Evolutionary conservation across 2,329 filamentous ascomycete species (phyloP), one percentile per base, ranked within the genome.

Genomic region (Colletotrichum sp.): DNA sequence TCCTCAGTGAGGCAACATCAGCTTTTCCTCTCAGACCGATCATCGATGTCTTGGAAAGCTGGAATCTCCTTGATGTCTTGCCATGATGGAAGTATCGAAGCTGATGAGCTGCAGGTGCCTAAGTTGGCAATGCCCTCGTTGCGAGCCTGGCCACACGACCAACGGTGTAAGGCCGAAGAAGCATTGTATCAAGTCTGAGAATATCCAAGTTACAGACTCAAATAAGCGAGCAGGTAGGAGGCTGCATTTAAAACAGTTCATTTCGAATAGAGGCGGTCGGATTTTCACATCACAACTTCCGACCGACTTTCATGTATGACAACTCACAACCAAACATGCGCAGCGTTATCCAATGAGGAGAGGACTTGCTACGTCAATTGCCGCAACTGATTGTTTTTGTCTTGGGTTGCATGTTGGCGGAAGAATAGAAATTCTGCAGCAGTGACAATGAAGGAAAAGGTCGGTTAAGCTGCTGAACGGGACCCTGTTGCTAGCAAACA

Each of bases 41-140:
- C 44, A 6, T 4, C 6, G 2, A 2, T 7, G 44, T 52, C 1
- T 48, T 48, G 2, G 3, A 0, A 52, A 8, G n/a, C n/a, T n/a
- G 44, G n/a, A 3, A 8, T 22, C 44, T 52, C n/a, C 6, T 22
- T 22, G 44, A 6, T 5, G n/a, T 22, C 6, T 52, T 22, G 1
- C n/a, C 44, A 52, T 25, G 12, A 8, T 52, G 44, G n/a, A 22
- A 1, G 3, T 52, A 22, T 22, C 6, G 44, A 22, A 52, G 12
- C 6, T 22, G 44, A 1, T 13, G 44, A 13, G 44, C 6, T 52
- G 1, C 6, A 25, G 6, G n/a, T 52, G 44, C n/a, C 3, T 52
- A n/a, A 8, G 6, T 8, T 2, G n/a, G 44, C 6, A 22, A 22
- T 6, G 44, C 44, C 44, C n/a, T 52, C 11, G 44, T 13, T 52